These are phyloP conservation scores for Margaritispora aquatica DNA, from an alignment of 495 filamentous ascomycete genomes.

Conservation along the genomic window DNA sequence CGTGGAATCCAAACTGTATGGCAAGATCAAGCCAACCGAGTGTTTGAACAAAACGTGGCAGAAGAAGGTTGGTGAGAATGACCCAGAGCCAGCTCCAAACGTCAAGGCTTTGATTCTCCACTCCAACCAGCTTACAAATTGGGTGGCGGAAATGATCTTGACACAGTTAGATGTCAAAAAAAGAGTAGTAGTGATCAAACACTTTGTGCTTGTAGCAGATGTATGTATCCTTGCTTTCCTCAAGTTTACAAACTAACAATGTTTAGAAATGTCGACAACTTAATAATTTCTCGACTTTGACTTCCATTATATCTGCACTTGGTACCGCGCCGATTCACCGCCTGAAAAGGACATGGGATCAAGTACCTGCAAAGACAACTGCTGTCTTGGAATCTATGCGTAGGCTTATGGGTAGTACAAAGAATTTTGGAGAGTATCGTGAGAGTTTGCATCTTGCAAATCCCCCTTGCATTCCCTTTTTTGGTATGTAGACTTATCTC, in stretches of 20 bases:
- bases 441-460: slow-evolving; percentile 88
- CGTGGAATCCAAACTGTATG: slow-evolving; percentile 91
- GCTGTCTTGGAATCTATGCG: slow-evolving; percentile 83
- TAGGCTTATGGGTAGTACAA: slow-evolving; percentile 91
- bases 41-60: slow-evolving; percentile 99
- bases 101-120: slow-evolving; percentile 95
- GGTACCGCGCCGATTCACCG: slow-evolving; percentile 92
- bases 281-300: slow-evolving; percentile 97
- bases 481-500: slow-evolving; percentile 55
- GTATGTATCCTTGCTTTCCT: slow-evolving; percentile 41
- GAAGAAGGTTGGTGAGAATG: slow-evolving; percentile 77
- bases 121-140: slow-evolving; percentile 97
- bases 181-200: slow-evolving; percentile 94
- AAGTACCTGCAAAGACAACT: slow-evolving; percentile 78
- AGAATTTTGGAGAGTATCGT: slow-evolving; percentile 96
- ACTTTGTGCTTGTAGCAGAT: slow-evolving; percentile 94
- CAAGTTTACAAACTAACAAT: slow-evolving; percentile 19
- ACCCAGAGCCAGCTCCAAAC: slow-evolving; percentile 86
- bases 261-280: slow-evolving; percentile 81
- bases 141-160: slow-evolving; percentile 99
- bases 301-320: slow-evolving; percentile 96
- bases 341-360: slow-evolving; percentile 88
- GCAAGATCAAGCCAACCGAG: slow-evolving; percentile 90
- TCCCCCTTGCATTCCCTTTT: slow-evolving; percentile 96
- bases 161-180: slow-evolving; percentile 91